Percentiles rank a stretch among this genome's conserved stretches.
These are phyloP conservation scores for Exophiala spinifera DNA, from an alignment of 2,329 filamentous ascomycete species.

Conservation along the genomic window DNA sequence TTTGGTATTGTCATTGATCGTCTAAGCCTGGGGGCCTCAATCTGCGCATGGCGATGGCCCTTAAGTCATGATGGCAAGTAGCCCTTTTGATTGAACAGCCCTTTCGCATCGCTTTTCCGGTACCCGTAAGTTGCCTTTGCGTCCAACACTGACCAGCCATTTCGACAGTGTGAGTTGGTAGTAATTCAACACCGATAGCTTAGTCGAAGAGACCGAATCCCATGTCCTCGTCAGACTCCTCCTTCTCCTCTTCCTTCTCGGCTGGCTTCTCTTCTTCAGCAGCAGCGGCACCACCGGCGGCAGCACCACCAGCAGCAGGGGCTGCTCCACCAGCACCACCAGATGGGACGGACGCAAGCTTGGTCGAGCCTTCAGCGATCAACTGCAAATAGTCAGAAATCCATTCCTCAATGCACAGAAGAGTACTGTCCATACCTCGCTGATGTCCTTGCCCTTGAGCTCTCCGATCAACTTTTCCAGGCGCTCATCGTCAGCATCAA, in stretches of 20 bases:
- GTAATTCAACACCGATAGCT: conserved; percentile 26
- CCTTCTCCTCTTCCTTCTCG: conserved; percentile 83
- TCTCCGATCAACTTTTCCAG: conserved; percentile 89
- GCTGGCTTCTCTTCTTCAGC: conserved; percentile 90
- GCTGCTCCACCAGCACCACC: conserved; percentile 73
- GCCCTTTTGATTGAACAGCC: background rate
- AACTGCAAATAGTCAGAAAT: conserved; percentile 58
- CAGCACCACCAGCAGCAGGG: conserved; percentile 57
- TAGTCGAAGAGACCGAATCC: conserved; percentile 70
- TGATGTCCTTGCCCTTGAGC: conserved; percentile 66
- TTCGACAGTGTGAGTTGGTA: background rate
- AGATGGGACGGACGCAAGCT: conserved; percentile 96
- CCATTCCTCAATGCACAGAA: conserved; percentile 26
- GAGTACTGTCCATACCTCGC: conserved; percentile 60
- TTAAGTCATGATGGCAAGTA: background rate
- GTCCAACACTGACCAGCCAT: background rate
- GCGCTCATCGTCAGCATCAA: conserved; percentile 84
- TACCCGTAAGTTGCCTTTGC: background rate
- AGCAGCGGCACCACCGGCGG: conserved; percentile 71
- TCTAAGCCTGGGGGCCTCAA: background rate
- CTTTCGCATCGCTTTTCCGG: background rate
- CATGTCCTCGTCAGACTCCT: conserved; percentile 74
- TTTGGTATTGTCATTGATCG: conserved; percentile 11
- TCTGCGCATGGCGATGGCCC: background rate
- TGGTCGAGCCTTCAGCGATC: conserved; percentile 82